A percentile compares a stretch with the other conserved stretches of the same genome.
Conservation (phyloP, 495 filamentous ascomycete genomes). For the Hypoxylon perforatum region DNA sequence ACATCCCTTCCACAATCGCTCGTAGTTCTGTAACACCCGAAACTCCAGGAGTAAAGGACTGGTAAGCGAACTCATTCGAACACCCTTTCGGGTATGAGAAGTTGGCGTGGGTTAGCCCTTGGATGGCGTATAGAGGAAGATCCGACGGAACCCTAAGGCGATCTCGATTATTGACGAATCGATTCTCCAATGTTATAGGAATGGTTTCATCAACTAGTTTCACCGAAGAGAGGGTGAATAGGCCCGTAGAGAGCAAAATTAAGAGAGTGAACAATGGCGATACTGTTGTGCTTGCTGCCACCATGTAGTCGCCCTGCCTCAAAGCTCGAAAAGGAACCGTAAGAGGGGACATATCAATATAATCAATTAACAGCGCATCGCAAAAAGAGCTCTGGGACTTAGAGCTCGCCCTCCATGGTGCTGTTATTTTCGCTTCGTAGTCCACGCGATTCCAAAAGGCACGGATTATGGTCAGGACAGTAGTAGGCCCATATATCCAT, state of each 20-base stretch:
- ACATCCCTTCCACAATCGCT: constrained; percentile 42
- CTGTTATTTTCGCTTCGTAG: constrained; percentile 41
- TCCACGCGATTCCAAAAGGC: constrained; percentile 45
- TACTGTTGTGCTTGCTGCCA: constrained; percentile 29
- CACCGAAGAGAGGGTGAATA: constrained; percentile 32
- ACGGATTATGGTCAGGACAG: constrained; percentile 42
- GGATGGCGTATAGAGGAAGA: constrained; percentile 3
- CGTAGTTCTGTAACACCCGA: constrained; percentile 21
- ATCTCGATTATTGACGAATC: neutral
- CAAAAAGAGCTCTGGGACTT: constrained; percentile 11
- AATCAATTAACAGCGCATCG: constrained; percentile 44
- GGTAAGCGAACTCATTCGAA: constrained; percentile 36
- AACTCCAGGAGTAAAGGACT: constrained; percentile 30
- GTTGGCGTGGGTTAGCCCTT: constrained; percentile 30
- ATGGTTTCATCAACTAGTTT: neutral
- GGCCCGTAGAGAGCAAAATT: constrained; percentile 33
- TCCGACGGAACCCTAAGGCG: neutral
- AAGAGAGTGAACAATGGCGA: constrained; percentile 27
- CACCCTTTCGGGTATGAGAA: constrained; percentile 34
- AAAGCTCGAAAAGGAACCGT: constrained; percentile 17
- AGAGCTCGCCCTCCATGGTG: constrained; percentile 43
- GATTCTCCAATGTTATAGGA: constrained; percentile 5
- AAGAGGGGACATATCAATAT: constrained; percentile 18
- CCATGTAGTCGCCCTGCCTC: constrained; percentile 31
- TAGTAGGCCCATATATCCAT: constrained; percentile 50